phyloP scores from a whole-genome alignment of 2,329 filamentous ascomycete genomes.

The Xylaria digitata region DNA sequence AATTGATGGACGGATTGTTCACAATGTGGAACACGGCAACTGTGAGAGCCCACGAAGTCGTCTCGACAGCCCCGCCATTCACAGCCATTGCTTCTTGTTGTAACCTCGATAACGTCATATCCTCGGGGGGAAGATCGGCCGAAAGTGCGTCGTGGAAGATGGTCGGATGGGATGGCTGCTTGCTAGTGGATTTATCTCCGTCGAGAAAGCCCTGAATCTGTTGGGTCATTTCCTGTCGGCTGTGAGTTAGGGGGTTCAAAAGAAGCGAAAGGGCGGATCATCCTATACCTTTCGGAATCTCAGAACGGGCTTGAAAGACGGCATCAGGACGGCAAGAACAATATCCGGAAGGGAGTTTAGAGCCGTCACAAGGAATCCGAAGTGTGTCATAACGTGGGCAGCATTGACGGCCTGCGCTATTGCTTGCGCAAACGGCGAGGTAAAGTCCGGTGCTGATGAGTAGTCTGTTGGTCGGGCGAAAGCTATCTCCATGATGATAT shows the following conservation, averaged over 20 bases:
- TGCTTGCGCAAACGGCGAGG: neutral
- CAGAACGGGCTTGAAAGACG: constrained; percentile 9
- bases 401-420: neutral
- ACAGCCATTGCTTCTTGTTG: constrained; percentile 14
- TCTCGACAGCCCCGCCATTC: constrained; percentile 16
- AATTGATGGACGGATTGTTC: neutral
- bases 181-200: neutral
- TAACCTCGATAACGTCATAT: neutral
- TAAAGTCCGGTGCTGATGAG: constrained; percentile 9
- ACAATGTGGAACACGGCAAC: constrained; percentile 6
- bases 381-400: constrained; percentile 15
- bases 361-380: neutral
- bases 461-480: neutral
- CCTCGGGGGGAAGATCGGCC: neutral
- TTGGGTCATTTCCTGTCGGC: constrained; percentile 1
- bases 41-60: constrained; percentile 14
- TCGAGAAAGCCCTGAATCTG: neutral
- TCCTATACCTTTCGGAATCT: constrained; percentile 1
- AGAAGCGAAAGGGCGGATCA: too few relatives aligned
- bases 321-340: neutral
- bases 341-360: constrained; percentile 1
- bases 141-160: constrained; percentile 18
- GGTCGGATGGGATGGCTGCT: neutral
- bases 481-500: constrained; percentile 2
- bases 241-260: neutral